These are phyloP conservation scores for Fraxinus baroniana DNA, from an alignment of 305 asterid genomes.

Conservation along the genomic window DNA sequence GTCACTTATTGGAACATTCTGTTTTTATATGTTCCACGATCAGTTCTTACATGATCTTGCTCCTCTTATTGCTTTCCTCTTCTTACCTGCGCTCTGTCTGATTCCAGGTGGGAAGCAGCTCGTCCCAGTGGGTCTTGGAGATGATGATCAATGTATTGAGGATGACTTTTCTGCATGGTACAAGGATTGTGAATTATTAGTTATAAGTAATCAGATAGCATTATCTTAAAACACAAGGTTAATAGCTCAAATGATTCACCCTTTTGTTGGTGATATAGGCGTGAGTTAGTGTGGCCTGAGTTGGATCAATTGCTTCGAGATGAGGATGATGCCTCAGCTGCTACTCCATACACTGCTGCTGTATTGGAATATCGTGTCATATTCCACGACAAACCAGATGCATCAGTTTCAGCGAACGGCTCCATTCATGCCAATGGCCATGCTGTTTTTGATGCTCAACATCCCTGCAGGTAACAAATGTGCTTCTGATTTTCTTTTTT, in stretches of 20 bases:
- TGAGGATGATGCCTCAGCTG: conserved; percentile 60
- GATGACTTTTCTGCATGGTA: conserved; percentile 96
- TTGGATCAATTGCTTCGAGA: conserved; percentile 68
- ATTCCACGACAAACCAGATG: conserved; percentile 53
- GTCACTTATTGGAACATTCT: background rate
- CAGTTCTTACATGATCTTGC: background rate
- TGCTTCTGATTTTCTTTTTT: background rate
- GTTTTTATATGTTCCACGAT: background rate
- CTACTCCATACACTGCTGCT: conserved; percentile 93
- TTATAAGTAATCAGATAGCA: background rate
- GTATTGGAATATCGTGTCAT: conserved; percentile 85
- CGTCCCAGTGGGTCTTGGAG: conserved; percentile 90
- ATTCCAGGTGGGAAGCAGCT: conserved; percentile 75
- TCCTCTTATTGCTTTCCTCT: background rate
- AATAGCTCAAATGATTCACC: background rate
- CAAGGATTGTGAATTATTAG: conserved; percentile 1
- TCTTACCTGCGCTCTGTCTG: conserved; percentile 19
- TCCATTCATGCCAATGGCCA: conserved; percentile 53
- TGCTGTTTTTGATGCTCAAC: conserved; percentile 76
- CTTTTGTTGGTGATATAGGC: conserved; percentile 48
- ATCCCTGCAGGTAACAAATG: conserved; percentile 68
- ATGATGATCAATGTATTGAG: conserved; percentile 93
- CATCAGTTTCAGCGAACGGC: conserved; percentile 33
- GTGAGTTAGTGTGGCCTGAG: conserved; percentile 88
- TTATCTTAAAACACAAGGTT: background rate